These are phyloP conservation scores for Calonectria pseudoturangicola DNA, from an alignment of 2,329 filamentous ascomycete species.

Conservation along the genomic window DNA sequence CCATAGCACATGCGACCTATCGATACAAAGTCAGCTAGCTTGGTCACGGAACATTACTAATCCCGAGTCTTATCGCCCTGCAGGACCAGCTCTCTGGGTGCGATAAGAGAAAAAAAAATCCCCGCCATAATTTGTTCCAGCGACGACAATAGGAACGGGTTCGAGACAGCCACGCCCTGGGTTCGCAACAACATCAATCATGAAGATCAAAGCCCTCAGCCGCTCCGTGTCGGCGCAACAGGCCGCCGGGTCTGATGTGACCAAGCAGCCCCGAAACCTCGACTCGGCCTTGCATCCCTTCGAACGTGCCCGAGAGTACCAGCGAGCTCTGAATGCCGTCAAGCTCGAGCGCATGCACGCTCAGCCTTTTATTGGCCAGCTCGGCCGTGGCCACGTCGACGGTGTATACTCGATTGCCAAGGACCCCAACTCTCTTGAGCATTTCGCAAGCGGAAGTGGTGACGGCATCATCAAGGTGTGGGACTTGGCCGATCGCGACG, in stretches of 20 bases:
- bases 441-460: conserved; percentile 88
- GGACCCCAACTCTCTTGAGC: conserved; percentile 83
- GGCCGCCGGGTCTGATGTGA: conserved; percentile 78
- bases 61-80: conserved; percentile 56
- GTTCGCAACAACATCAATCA: conserved; percentile 46
- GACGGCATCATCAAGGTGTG: conserved; percentile 97
- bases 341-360: conserved; percentile 95
- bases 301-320: conserved; percentile 87
- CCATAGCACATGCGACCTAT: conserved; percentile 49
- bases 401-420: conserved; percentile 87
- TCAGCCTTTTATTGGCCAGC: conserved; percentile 84
- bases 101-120: conserved; percentile 59
- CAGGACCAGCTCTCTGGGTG: conserved; percentile 29
- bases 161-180: conserved; percentile 26
- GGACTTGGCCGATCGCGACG: conserved; percentile 83
- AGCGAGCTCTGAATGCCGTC: conserved; percentile 81
- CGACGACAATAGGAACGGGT: conserved; percentile 24
- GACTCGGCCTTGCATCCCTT: conserved; percentile 93
- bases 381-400: conserved; percentile 94
- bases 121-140: conserved; percentile 49
- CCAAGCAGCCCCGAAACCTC: conserved; percentile 81
- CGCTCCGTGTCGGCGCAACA: conserved; percentile 79
- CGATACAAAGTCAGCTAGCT: conserved; percentile 36
- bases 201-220: conserved; percentile 81
- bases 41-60: conserved; percentile 56